These are phyloP conservation scores for Pholiota microspora DNA, from an alignment of 768 basidiomycete species.

Conservation along the genomic window DNA sequence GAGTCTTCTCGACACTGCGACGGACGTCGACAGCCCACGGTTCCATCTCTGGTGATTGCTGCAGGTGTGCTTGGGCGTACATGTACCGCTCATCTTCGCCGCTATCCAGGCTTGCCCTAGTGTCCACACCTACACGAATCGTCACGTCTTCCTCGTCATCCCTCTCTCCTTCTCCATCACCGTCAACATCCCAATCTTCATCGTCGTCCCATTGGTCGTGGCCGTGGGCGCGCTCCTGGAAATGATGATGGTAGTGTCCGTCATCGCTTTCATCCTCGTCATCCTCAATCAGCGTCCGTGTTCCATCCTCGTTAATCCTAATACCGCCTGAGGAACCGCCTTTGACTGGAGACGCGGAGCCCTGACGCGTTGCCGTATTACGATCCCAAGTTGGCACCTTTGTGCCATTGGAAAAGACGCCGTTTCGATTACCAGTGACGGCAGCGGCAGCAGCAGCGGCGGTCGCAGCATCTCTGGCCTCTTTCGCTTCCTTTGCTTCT, in stretches of 20 bases:
- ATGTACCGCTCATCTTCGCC: constrained; percentile 10
- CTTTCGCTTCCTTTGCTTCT: constrained; percentile 38
- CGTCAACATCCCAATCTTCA: constrained; percentile 72
- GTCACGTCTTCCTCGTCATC: constrained; percentile 77
- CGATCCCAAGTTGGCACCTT: constrained; percentile 76
- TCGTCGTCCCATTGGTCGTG: constrained; percentile 63
- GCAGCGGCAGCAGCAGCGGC: constrained; percentile 39
- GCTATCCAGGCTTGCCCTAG: constrained; percentile 41
- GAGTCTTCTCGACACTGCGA: constrained; percentile 65
- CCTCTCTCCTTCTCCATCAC: constrained; percentile 55
- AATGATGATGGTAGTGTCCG: constrained; percentile 34
- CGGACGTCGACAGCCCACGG: constrained; percentile 79
- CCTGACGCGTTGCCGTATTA: constrained; percentile 66
- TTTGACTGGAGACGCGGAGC: constrained; percentile 42
- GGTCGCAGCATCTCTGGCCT: constrained; percentile 18
- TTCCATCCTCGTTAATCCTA: constrained; percentile 64
- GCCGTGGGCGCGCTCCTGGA: constrained; percentile 7
- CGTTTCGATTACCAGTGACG: constrained; percentile 13
- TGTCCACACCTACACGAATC: constrained; percentile 60
- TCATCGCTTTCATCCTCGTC: constrained; percentile 65
- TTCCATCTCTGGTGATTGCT: constrained; percentile 32
- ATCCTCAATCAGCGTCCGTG: constrained; percentile 63
- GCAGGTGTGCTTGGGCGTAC: constrained; percentile 1
- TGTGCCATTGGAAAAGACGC: constrained; percentile 17
- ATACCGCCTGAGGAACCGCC: constrained; percentile 27